Conservation (phyloP, 2,329 filamentous ascomycete species). For the Colletotrichum chrysophilum region DNA sequence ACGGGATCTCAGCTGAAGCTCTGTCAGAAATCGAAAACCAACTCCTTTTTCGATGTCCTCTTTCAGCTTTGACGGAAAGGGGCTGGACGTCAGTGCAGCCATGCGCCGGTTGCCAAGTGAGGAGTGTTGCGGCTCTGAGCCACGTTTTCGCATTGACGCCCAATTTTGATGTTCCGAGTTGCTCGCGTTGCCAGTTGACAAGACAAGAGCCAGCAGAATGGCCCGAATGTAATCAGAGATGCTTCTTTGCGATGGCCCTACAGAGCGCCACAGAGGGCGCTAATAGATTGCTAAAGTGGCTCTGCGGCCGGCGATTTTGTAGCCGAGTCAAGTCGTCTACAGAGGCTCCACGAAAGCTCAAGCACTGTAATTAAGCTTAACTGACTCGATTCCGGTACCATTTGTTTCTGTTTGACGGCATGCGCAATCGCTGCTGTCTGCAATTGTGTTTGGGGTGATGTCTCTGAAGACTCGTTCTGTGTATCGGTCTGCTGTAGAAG, state of each 20-base stretch:
- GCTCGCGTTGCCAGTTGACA: not conserved
- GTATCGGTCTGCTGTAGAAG: not conserved
- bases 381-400: not conserved
- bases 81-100: not conserved
- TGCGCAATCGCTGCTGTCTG: too few species aligned
- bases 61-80: not conserved
- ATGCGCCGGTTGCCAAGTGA: not conserved
- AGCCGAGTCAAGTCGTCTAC: not conserved
- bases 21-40: not conserved
- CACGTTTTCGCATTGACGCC: not conserved
- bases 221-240: not conserved
- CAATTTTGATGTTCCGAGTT: not conserved
- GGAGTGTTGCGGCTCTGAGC: not conserved
- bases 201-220: not conserved
- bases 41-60: not conserved
- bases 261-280: not conserved
- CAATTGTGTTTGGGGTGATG: not conserved
- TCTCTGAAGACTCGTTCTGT: rapidly evolving
- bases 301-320: not conserved
- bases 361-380: not conserved
- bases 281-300: not conserved
- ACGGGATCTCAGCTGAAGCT: not conserved
- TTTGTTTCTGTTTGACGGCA: not conserved
- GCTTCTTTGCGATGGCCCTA: not conserved
- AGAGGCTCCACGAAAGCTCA: not conserved